These are phyloP conservation scores for Bretschneidera sinensis DNA, from an alignment of 345 rosid genomes.

Conservation along the genomic window DNA sequence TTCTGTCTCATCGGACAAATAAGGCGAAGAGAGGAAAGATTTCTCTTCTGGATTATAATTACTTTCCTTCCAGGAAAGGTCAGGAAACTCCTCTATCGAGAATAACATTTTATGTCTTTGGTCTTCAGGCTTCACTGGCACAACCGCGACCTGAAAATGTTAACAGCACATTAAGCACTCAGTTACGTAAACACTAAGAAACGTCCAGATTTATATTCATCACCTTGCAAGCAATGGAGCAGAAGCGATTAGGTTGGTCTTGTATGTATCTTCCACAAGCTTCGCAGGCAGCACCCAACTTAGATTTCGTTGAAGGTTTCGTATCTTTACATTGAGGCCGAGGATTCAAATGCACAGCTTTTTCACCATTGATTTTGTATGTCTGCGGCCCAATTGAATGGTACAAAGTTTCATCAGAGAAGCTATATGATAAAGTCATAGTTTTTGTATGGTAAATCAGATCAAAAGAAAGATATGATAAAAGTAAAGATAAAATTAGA, in stretches of 20 bases:
- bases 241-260: constrained; percentile 69
- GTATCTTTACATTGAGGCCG: constrained; percentile 75
- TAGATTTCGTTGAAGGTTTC: constrained; percentile 74
- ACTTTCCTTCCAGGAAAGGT: constrained; percentile 32
- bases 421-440: constrained; percentile 11
- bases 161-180: too few relatives aligned
- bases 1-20: constrained; percentile 50
- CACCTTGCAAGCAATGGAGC: constrained; percentile 93
- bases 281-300: constrained; percentile 56
- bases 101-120: constrained; percentile 17
- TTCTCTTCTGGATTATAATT: constrained; percentile 34
- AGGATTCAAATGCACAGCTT: constrained; percentile 78
- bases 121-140: constrained; percentile 29
- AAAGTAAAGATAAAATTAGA: too few relatives aligned
- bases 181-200: not conserved
- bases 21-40: constrained; percentile 44
- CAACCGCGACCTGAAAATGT: constrained; percentile 34
- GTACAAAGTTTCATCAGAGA: constrained; percentile 9
- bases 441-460: too few relatives aligned
- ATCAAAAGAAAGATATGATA: too few relatives aligned
- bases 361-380: constrained; percentile 85
- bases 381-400: constrained; percentile 54
- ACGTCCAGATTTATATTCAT: not conserved
- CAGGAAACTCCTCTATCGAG: constrained; percentile 19
- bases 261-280: constrained; percentile 79